Base-by-base conservation (phyloP, 805 yeast genomes). In the Suhomyces canberraensis region DNA sequence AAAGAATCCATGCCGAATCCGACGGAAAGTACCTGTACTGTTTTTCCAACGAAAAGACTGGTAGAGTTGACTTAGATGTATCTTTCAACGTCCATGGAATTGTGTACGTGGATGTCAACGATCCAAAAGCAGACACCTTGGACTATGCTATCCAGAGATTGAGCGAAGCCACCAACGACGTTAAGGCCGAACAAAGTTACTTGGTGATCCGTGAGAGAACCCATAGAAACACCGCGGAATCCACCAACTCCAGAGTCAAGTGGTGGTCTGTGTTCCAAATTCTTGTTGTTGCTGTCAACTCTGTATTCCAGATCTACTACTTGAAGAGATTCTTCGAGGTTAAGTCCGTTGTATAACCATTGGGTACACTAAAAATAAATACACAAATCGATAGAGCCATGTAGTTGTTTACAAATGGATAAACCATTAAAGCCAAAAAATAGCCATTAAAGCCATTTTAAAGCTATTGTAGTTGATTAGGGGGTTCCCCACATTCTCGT, bases 191-290 rank as follows among this genome's bases (percentile, higher is more conserved):
- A 66, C 95, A 84, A 55, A 78, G 86, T 51, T 93, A 93, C 65
- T 81, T 93, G 51, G 95, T 90, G 32, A 89, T 91, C 43, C 81
- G 98, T 66, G 98, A 91, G 67, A 84, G 97, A 69, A 85, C 95
- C 11, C 98, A 91, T 64, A 84, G 98, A 77, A 93, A 91, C 68
- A 91, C 98, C 8, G 98, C 98, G 4, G 98, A 91, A 67, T 85
- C 95, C 16, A 91, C 98, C 31, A 91, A 91, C 64, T 83, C 93
- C 37, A 80, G 98, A 54, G 98, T 91, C 47, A 91, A 91, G 65
- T 93, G 95, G 87, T 91, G 98, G 98, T 86, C 96, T 18, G 73
- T 87, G 21, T 84, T 90, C 74, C 98, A 91, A 70, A 71, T 93
- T 46, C 52, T 81, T 35, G 90, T 93, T 38, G 97, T 91, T 31